Conservation (phyloP, 2,329 filamentous ascomycete species). For the Alternaria conjuncta region DNA sequence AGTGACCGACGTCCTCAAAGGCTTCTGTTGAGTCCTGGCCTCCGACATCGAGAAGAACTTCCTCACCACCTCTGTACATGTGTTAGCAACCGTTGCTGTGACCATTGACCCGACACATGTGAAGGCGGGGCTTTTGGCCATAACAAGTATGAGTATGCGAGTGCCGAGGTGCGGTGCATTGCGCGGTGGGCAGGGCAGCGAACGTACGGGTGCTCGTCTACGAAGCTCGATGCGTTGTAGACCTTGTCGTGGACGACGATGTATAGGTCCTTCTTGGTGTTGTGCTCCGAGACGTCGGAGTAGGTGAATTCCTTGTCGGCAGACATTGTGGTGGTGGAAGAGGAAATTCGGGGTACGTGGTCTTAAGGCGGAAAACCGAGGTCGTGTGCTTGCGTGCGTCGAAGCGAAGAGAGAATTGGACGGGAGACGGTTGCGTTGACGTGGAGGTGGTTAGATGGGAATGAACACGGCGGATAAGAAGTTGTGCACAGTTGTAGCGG, state of each 20-base stretch:
- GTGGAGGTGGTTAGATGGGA: constrained; percentile 9
- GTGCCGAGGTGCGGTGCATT: neutral
- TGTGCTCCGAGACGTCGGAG: constrained; percentile 50
- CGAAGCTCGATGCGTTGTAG: constrained; percentile 86
- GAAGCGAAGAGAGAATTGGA: neutral
- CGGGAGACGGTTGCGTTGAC: neutral
- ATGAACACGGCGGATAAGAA: constrained; percentile 16
- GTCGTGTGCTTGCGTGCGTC: neutral
- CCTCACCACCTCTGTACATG: constrained; percentile 85
- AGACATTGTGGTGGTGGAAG: constrained; percentile 32
- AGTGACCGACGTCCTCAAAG: constrained; percentile 99
- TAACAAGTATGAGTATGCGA: neutral
- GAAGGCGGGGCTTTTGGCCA: constrained; percentile 10
- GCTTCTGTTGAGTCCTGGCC: constrained; percentile 97
- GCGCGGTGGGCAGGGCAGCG: constrained; percentile 4
- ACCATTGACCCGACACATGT: neutral
- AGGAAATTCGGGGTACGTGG: neutral
- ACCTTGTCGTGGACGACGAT: constrained; percentile 95
- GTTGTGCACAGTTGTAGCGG: constrained; percentile 19
- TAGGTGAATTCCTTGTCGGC: constrained; percentile 50
- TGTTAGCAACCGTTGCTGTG: constrained; percentile 10
- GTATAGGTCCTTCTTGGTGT: constrained; percentile 85
- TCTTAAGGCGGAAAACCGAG: neutral
- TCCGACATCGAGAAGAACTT: constrained; percentile 93
- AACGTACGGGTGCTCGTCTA: constrained; percentile 93